Base-by-base conservation (phyloP, 2,329 filamentous ascomycete genomes). In the Aspergillus arachidicola region DNA sequence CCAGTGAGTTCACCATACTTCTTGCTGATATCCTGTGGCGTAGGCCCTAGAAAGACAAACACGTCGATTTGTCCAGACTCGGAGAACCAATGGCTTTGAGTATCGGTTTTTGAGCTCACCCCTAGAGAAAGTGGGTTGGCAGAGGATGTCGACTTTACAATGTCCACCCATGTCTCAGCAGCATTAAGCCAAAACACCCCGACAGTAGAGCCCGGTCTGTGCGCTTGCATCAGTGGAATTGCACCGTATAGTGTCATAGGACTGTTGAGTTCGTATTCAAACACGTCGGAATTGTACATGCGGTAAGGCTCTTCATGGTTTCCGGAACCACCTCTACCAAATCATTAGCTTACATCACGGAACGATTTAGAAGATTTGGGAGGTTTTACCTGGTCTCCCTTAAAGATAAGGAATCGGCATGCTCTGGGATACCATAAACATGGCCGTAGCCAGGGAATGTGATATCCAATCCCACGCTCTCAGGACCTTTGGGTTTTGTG, bases 221-320 rank as follows among this genome's bases (percentile, higher is more conserved):
- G 94, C 21, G 95, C 95, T 78, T 98, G 95, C 93, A 99, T 96
- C 75, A 98, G 92, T 2, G 95, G 95, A 70, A 99, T 98, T 9
- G 93, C 84, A n/a, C 95, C 95, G 73, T 99, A 99, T 1, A 99
- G 85, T 0, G 95, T 98, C 95, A 99, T 99, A 0, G 95, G 94
- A 78, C 93, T 98, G 78, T 98, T 92, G 71, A 97, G 86, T 71
- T 97, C 90, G 77, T 99, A 99, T 80, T 99, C 95, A 71, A 99
- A 99, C 12, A 99, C 95, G 76, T 99, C 95, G 36, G 92, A 87
- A 78, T 99, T 99, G 82, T 97, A 97, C 78, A 99, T 80, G 43
- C 95, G 88, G 81, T 99, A 99, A 0, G 95, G 95, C 66, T 99
- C 92, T 11, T 86, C 84, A 78, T 95, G 93, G 71, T 93, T 92